Evolutionary conservation across 345 rosid species (phyloP).

Genomic region (Diplotaxis tenuifolia): DNA sequence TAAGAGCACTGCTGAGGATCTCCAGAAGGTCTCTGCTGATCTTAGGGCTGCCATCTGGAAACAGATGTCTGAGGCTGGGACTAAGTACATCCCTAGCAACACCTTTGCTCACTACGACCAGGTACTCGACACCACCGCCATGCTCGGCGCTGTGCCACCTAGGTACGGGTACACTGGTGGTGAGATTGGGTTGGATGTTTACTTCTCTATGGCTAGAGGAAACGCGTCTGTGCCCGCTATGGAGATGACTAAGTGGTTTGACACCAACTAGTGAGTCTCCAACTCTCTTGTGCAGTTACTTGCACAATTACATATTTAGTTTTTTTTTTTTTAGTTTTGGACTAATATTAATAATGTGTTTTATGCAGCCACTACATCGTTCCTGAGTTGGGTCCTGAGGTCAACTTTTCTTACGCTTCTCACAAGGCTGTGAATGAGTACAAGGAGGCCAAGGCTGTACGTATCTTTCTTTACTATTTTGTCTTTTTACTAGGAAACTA

Average conservation of each 20-base stretch:
- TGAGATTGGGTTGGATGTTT: conserved; percentile 78
- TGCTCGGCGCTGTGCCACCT: conserved; percentile 98
- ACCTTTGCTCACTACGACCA: conserved; percentile 90
- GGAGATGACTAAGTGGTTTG: conserved; percentile 99
- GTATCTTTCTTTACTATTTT: conserved; percentile 33
- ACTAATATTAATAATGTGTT: not conserved
- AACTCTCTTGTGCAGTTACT: not conserved
- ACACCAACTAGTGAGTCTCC: conserved; percentile 96
- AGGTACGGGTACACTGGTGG: conserved; percentile 84
- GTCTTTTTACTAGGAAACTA: not conserved
- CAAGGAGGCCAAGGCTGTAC: conserved; percentile 94
- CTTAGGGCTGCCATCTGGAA: conserved; percentile 94
- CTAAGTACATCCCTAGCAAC: conserved; percentile 91
- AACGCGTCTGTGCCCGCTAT: conserved; percentile 95
- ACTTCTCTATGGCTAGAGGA: conserved; percentile 99
- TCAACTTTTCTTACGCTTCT: conserved; percentile 83
- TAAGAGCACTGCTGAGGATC: conserved; percentile 89
- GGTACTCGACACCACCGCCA: conserved; percentile 90
- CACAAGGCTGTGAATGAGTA: conserved; percentile 95
- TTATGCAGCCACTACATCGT: conserved; percentile 85
- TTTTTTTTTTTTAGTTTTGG: not conserved
- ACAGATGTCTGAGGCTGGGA: conserved; percentile 86
- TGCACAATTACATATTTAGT: too few relatives aligned
- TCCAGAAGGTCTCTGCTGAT: conserved; percentile 88
- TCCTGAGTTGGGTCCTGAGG: conserved; percentile 95